A percentile compares a stretch with the other conserved stretches of the same genome.
Conservation (phyloP, 1,284 basidiomycete species). For the Mycosarcoma maydis region DNA sequence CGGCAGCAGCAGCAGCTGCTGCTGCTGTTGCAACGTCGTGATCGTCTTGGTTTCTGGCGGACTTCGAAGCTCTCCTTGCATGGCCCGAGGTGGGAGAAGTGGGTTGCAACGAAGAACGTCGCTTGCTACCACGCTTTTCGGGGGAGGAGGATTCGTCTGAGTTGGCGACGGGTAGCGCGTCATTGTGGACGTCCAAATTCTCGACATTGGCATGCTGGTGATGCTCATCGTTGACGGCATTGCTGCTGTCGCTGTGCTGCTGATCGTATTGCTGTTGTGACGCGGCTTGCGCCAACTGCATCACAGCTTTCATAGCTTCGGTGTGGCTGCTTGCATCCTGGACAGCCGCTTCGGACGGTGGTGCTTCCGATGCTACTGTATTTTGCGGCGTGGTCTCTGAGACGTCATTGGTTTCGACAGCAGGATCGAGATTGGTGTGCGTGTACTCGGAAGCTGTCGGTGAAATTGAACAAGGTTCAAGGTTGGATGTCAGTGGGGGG, state of each 20-base stretch:
- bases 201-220: constrained; percentile 28
- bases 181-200: constrained; percentile 22
- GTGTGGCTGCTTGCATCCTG: constrained; percentile 13
- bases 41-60: constrained; percentile 13
- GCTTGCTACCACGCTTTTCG: constrained; percentile 30
- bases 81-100: background rate
- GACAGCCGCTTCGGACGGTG: constrained; percentile 2
- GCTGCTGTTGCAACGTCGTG: constrained; percentile 15
- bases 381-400: background rate
- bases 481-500: constrained; percentile 1
- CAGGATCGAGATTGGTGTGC: constrained; percentile 35
- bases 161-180: constrained; percentile 23
- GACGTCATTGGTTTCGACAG: background rate
- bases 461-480: too few species aligned
- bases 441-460: constrained; percentile 46
- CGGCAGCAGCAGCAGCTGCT: constrained; percentile 18
- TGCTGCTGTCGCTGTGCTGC: constrained; percentile 1
- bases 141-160: background rate
- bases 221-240: constrained; percentile 8
- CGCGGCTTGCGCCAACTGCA: constrained; percentile 46
- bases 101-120: constrained; percentile 4
- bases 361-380: background rate
- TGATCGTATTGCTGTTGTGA: constrained; percentile 47
- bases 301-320: constrained; percentile 42
- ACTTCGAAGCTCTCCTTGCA: constrained; percentile 8